Base-by-base conservation (phyloP, 345 rosid genomes). In the Cochlearia excelsa region DNA sequence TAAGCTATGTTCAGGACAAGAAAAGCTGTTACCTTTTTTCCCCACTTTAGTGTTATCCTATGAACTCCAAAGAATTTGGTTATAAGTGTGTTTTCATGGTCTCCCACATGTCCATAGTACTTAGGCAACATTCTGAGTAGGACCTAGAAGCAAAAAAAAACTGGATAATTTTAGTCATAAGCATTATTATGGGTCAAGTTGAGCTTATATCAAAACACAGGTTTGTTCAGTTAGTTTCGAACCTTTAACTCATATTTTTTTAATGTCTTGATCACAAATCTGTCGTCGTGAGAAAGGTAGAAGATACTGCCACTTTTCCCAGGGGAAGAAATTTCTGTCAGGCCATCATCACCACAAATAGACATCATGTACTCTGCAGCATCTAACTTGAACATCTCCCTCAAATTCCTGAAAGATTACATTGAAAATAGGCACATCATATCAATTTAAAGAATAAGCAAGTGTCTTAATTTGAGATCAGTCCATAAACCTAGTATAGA, bases 341-440 rank as follows among this genome's bases (percentile, higher is more conserved):
- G 80, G 69, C 95, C 97, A 74, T 92, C 89, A 71, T 85, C 91
- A 44, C 97, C 97, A 73, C 98, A 92, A 28, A 92, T 88, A 74
- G 98, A 92, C 98, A 92, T 92, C 98, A 92, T 88, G 78, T 83
- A 92, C 72, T 92, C 98, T 3, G 98, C 98, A 52, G 97, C 89
- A 83, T 92, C 95, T 74, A 92, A 75, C 80, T 83, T 84, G 81
- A 92, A 92, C 97, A 92, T 78, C 79, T 92, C 91, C 77, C 98
- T 83, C 70, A 92, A 69, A 75, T 88, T 88, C 91, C 98, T 92
- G 78, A 65, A 71, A 57, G 50, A 44, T 4, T 44, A 10, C 54
- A 49, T 57, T 43, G 9, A n/a, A 61, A 44, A 33, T 40, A 46
- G 9, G n/a, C 9, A 61, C 57, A 55, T 3, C 23, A 29, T 46